Percentiles rank a stretch among this genome's conserved stretches.
phyloP scores from a whole-genome alignment of 164 flowering plant genomes.

The Tetracentron sinense region DNA sequence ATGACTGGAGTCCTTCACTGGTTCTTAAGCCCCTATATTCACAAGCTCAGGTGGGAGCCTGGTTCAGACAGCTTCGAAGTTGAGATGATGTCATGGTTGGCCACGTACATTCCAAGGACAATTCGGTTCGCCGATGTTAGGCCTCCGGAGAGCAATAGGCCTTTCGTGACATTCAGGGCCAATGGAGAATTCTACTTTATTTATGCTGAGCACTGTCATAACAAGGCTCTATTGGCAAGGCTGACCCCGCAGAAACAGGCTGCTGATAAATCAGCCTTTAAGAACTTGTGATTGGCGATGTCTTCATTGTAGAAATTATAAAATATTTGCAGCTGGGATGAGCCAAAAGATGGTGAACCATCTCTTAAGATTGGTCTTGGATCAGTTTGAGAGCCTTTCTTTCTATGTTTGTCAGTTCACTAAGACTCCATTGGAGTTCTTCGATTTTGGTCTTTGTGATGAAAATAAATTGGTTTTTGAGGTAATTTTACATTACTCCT shows the following conservation, averaged over 20 bases:
- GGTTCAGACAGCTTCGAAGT: constrained; percentile 86
- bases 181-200: constrained; percentile 68
- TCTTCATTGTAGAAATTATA: background rate
- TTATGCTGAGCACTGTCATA: constrained; percentile 73
- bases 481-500: background rate
- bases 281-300: constrained; percentile 54
- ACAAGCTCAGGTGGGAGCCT: constrained; percentile 89
- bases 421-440: background rate
- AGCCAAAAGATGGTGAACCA: background rate
- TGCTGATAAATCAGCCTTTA: constrained; percentile 59
- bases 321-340: background rate
- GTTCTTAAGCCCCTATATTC: constrained; percentile 94
- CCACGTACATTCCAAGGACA: constrained; percentile 55
- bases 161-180: constrained; percentile 84
- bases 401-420: background rate
- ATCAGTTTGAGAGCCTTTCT: background rate
- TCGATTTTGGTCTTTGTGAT: background rate
- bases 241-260: constrained; percentile 62
- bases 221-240: constrained; percentile 88
- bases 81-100: constrained; percentile 92
- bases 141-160: constrained; percentile 66
- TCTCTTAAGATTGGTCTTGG: background rate
- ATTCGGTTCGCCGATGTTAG: constrained; percentile 77
- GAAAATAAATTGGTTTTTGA: background rate
- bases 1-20: constrained; percentile 90